Conservation (phyloP, 352 stramenopile genomes). For the Globisporangium radiosum region DNA sequence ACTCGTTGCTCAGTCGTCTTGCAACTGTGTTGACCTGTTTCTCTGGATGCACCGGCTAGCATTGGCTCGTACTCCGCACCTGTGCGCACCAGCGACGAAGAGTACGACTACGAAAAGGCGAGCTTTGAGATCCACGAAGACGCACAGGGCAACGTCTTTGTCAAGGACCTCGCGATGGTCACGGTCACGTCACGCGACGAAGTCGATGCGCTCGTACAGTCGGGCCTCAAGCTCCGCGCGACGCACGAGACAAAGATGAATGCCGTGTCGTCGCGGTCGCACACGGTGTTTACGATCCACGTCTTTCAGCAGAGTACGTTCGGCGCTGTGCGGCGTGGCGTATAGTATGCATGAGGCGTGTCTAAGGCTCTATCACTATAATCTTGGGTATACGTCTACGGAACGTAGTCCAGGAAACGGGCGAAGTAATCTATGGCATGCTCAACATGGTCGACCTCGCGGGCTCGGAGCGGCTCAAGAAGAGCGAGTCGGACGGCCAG, state of each 20-base stretch:
- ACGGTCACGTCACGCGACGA: conserved; percentile 85
- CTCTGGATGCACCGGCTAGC: conserved; percentile 14
- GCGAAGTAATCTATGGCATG: conserved; percentile 81
- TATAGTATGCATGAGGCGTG: too few species aligned
- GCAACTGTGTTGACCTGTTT: background rate
- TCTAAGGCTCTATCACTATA: too few species aligned
- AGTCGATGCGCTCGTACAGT: conserved; percentile 79
- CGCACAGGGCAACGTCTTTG: conserved; percentile 87
- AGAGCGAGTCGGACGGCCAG: conserved; percentile 83
- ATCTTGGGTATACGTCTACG: background rate
- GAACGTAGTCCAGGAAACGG: conserved; percentile 40
- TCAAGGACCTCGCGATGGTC: conserved; percentile 90
- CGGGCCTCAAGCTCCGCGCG: conserved; percentile 79
- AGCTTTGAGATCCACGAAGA: conserved; percentile 93
- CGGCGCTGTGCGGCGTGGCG: too few species aligned
- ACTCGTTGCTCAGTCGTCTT: too few species aligned
- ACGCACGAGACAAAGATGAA: conserved; percentile 94
- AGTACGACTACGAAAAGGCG: conserved; percentile 83
- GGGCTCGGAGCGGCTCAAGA: conserved; percentile 79
- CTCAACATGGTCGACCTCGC: conserved; percentile 84
- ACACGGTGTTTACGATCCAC: conserved; percentile 86
- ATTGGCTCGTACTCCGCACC: conserved; percentile 42
- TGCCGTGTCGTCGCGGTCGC: conserved; percentile 80
- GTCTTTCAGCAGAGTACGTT: conserved; percentile 73
- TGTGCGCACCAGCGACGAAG: conserved; percentile 37